Percentiles rank a stretch among this genome's conserved stretches.
phyloP scores from a whole-genome alignment of 371 early-diverging fungal genomes.

The Rhizomucor pusillus region DNA sequence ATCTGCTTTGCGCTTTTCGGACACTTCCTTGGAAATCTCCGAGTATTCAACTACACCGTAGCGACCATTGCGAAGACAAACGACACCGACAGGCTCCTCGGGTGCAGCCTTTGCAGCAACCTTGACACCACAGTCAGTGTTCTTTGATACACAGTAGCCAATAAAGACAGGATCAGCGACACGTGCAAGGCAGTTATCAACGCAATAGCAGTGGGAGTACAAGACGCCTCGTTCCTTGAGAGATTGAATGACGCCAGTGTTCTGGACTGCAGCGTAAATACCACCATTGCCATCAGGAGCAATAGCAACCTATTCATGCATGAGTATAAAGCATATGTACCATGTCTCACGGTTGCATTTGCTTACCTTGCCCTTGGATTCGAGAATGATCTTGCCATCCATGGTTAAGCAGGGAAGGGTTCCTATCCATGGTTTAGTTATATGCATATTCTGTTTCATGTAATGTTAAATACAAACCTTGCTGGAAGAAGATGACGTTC shows the following conservation, averaged over 20 bases:
- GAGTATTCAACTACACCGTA: constrained; percentile 95
- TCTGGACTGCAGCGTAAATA: constrained; percentile 75
- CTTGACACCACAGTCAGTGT: constrained; percentile 94
- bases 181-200: constrained; percentile 93
- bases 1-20: constrained; percentile 63
- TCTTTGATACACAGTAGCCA: constrained; percentile 81
- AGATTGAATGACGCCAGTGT: constrained; percentile 74
- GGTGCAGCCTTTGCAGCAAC: constrained; percentile 84
- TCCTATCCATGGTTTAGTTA: constrained; percentile 39
- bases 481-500: constrained; percentile 88
- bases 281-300: constrained; percentile 87
- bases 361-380: constrained; percentile 71
- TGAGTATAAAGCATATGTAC: neutral
- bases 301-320: constrained; percentile 40
- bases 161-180: constrained; percentile 94
- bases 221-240: constrained; percentile 75
- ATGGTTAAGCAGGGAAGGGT: constrained; percentile 79
- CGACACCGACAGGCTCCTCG: constrained; percentile 92
- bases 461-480: constrained; percentile 45
- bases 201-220: constrained; percentile 93
- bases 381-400: constrained; percentile 88
- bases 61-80: constrained; percentile 80
- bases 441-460: neutral
- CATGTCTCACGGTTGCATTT: neutral
- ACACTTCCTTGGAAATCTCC: constrained; percentile 80